A percentile compares a stretch with the other conserved stretches of the same genome.
These are phyloP conservation scores for Cocos nucifera DNA, from an alignment of 176 grass and related monocot genomes.

Conservation along the genomic window DNA sequence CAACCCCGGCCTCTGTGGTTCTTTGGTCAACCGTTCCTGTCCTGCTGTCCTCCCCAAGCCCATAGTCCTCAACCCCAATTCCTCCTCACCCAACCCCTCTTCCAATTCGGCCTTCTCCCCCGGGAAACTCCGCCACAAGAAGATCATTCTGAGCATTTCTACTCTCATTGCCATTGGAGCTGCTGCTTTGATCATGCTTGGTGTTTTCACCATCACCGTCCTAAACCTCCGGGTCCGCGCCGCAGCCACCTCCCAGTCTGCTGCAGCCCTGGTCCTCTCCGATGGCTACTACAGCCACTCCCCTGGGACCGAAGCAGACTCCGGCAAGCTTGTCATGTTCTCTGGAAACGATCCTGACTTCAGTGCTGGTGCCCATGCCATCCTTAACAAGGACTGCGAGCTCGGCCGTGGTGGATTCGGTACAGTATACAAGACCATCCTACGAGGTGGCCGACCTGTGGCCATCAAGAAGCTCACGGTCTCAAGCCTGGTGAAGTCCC, in stretches of 20 bases:
- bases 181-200: conserved; percentile 48
- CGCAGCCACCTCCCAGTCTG: conserved; percentile 23
- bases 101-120: conserved; percentile 20
- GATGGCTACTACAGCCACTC: conserved; percentile 78
- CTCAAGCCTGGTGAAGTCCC: conserved; percentile 85
- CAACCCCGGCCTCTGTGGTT: conserved; percentile 63
- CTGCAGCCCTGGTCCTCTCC: conserved; percentile 40
- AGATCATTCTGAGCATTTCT: conserved; percentile 91
- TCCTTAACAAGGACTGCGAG: conserved; percentile 94
- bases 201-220: conserved; percentile 69
- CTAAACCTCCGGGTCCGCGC: conserved; percentile 55
- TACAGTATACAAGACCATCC: conserved; percentile 81
- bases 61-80: conserved; percentile 89
- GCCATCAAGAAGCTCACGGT: conserved; percentile 98
- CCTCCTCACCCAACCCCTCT: conserved; percentile 41
- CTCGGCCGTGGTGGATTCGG: conserved; percentile 91
- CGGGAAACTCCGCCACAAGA: conserved; percentile 57
- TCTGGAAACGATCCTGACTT: conserved; percentile 71
- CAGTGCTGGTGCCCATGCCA: conserved; percentile 58
- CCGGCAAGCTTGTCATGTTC: conserved; percentile 92
- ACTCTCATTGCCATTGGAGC: conserved; percentile 80
- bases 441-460: conserved; percentile 62
- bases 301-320: conserved; percentile 60
- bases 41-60: conserved; percentile 67
- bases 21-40: conserved; percentile 58